Evolutionary conservation across 805 yeast species (phyloP).

Genomic region (Danielia reshetovae): DNA sequence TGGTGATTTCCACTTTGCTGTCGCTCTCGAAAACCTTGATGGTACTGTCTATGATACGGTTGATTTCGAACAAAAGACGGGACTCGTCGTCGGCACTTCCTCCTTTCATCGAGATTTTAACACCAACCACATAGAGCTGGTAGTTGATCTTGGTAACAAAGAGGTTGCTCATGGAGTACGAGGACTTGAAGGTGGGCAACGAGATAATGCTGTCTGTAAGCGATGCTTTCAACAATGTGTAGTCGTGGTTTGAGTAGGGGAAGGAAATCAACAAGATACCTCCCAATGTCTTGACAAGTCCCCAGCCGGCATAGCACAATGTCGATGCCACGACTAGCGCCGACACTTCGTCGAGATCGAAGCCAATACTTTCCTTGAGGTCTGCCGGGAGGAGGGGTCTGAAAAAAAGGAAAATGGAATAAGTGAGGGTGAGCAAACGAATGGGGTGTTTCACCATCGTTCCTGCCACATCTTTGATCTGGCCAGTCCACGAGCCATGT

Average conservation of each 20-base stretch:
- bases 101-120: conserved; percentile 58
- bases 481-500: neutral
- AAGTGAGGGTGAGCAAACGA: conserved; percentile 42
- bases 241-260: conserved; percentile 43
- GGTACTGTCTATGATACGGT: conserved; percentile 37
- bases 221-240: conserved; percentile 30
- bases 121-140: conserved; percentile 53
- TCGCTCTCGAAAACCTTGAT: conserved; percentile 23
- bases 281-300: conserved; percentile 48
- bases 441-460: conserved; percentile 35
- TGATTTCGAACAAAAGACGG: conserved; percentile 47
- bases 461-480: neutral
- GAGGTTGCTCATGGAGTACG: conserved; percentile 46
- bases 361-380: conserved; percentile 23
- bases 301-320: conserved; percentile 49
- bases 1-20: conserved; percentile 33
- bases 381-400: conserved; percentile 38
- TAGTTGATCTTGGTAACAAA: conserved; percentile 61
- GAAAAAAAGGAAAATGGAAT: conserved; percentile 36
- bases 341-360: conserved; percentile 43
- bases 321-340: conserved; percentile 43
- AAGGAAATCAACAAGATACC: conserved; percentile 50
- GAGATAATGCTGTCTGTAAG: conserved; percentile 44
- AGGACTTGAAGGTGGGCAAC: conserved; percentile 49
- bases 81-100: conserved; percentile 70